Evolutionary conservation across 2,329 filamentous ascomycete genomes (phyloP).

Genomic region (Colletotrichum shisoi): DNA sequence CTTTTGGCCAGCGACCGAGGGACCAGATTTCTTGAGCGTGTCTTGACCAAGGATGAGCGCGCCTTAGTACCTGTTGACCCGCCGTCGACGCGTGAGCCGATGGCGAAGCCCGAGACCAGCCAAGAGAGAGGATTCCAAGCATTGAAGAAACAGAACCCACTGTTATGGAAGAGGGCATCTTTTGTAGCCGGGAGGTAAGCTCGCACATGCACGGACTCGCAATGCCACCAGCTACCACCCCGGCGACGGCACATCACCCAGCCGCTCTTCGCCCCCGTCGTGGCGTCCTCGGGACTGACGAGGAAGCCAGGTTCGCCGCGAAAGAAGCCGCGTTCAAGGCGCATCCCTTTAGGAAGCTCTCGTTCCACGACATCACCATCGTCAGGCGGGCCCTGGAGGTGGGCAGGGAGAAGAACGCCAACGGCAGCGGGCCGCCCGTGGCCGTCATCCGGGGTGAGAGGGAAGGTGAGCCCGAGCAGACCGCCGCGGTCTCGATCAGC

Average conservation of each 20-base stretch:
- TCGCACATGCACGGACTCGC: background rate
- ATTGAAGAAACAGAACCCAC: constrained; percentile 38
- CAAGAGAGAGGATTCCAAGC: constrained; percentile 14
- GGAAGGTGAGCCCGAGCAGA: constrained; percentile 52
- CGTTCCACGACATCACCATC: constrained; percentile 68
- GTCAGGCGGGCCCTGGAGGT: constrained; percentile 39
- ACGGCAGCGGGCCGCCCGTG: constrained; percentile 54
- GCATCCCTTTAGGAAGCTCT: constrained; percentile 64
- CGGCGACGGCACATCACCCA: background rate
- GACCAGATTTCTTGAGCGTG: constrained; percentile 56
- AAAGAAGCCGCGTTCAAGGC: constrained; percentile 81
- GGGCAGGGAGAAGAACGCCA: constrained; percentile 41
- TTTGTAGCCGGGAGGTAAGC: constrained; percentile 58
- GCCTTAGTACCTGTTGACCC: constrained; percentile 30
- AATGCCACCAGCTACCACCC: background rate
- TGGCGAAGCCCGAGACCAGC: background rate
- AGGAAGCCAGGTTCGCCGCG: constrained; percentile 66
- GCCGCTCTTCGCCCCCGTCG: background rate
- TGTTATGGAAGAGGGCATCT: constrained; percentile 50
- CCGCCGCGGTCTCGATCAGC: constrained; percentile 80
- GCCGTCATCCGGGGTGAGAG: constrained; percentile 52
- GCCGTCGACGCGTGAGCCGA: constrained; percentile 11
- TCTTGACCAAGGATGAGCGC: constrained; percentile 57
- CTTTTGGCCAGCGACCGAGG: constrained; percentile 60
- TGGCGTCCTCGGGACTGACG: background rate